Evolutionary conservation across 2,329 filamentous ascomycete genomes (phyloP), one percentile per base, ranked within the genome.

Genomic region (Trichoderma koningii): DNA sequence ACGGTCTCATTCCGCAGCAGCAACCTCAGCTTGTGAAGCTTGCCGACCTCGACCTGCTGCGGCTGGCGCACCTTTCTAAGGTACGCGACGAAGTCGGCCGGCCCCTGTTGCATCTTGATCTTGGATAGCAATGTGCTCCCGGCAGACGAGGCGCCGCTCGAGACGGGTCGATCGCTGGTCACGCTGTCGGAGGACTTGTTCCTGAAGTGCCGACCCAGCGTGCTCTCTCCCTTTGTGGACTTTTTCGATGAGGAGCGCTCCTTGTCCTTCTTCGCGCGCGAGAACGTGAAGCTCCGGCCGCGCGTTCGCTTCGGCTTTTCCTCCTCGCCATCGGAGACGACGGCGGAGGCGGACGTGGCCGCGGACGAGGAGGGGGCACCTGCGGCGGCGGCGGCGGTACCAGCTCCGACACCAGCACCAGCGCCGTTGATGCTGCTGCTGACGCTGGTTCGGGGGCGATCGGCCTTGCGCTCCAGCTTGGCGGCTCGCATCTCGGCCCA

Each of bases 1-100:
- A 99, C 92, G 0, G 94, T 96, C 80, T 99, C 95, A 73, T 98
- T 98, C 19, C 95, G 88, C 61, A 99, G 83, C 60, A 98, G 79
- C 21, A 97, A 83, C 15, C 94, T 87, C 52, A 99, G 83, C 78
- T 98, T 98, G 79, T 98, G 95, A 42, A 99, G 80, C 75, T 95
- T 94, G 51, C 93, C 93, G n/a, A 98, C 91, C 75, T 98, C 94
- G 10, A 97, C 89, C 45, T 88, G 81, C 71, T 95, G 87, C 0
- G 93, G 93, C 77, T 92, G 90, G 70, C 88, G 89, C 1, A 91
- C 89, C 76, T 92, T 93, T 71, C 86, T 85, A 70, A 97, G 79
- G 74, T 97, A 97, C 23, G 86, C 83, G 44, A 98, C 93, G 77
- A 96, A 97, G 73, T 97, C 92, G 48, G 87, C 84, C 0, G 93